Conservation (phyloP, 1,284 basidiomycete species). For the Stygiomarasmius scandens region DNA sequence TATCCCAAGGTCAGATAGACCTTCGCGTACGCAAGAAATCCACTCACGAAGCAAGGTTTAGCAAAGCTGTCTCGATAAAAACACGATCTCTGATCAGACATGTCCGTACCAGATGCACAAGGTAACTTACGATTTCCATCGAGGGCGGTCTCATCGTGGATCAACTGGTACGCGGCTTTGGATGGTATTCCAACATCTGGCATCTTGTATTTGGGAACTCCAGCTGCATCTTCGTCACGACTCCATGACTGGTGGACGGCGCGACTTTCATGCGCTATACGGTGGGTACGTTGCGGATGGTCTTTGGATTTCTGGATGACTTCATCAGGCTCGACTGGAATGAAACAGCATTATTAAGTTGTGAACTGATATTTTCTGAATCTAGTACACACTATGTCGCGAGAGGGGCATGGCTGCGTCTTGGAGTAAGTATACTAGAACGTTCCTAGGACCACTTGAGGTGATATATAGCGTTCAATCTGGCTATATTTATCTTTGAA, state of each 20-base stretch:
- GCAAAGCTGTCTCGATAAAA: slow-evolving; percentile 32
- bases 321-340: slow-evolving; percentile 31
- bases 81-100: neutral
- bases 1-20: slow-evolving; percentile 16
- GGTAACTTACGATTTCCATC: slow-evolving; percentile 53
- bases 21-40: neutral
- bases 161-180: slow-evolving; percentile 54
- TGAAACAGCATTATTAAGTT: neutral
- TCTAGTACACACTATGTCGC: slow-evolving; percentile 25
- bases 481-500: too few relatives aligned
- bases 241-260: slow-evolving; percentile 38
- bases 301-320: slow-evolving; percentile 40
- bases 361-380: neutral
- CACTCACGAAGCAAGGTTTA: slow-evolving; percentile 62
- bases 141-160: slow-evolving; percentile 63
- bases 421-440: too few relatives aligned
- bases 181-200: slow-evolving; percentile 41
- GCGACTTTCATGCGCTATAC: slow-evolving; percentile 25
- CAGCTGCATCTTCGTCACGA: slow-evolving; percentile 42
- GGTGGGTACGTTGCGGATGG: slow-evolving; percentile 37
- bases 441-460: too few relatives aligned
- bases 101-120: neutral
- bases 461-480: too few relatives aligned
- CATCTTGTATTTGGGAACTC: slow-evolving; percentile 42
- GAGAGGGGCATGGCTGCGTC: slow-evolving; percentile 24